phyloP scores from a whole-genome alignment of 257 asterid genomes.

The Ligustrum vulgare region DNA sequence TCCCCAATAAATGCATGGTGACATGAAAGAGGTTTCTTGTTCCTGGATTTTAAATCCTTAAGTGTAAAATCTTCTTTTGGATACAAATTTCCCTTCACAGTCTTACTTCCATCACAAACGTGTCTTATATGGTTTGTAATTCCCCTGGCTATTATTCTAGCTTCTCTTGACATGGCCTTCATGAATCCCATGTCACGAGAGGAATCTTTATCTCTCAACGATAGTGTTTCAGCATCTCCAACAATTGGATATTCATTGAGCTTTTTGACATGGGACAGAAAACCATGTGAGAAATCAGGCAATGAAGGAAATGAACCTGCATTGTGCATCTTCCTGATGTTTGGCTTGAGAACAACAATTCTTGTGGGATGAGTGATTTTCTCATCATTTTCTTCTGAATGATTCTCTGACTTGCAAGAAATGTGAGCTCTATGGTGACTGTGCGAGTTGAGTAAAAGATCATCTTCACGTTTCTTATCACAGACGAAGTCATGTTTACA shows the following conservation, averaged over 20 bases:
- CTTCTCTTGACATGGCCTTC: slow-evolving; percentile 52
- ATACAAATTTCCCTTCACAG: slow-evolving; percentile 41
- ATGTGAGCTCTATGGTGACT: slow-evolving; percentile 37
- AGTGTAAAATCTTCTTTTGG: slow-evolving; percentile 33
- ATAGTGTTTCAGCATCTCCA: slow-evolving; percentile 34
- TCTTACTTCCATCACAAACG: slow-evolving; percentile 45
- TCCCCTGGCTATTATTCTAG: slow-evolving; percentile 62
- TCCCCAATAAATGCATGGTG: slow-evolving; percentile 28
- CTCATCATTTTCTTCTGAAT: slow-evolving; percentile 35
- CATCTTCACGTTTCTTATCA: slow-evolving; percentile 67
- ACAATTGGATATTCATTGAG: slow-evolving; percentile 33
- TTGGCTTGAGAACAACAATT: slow-evolving; percentile 84
- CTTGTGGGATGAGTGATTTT: slow-evolving; percentile 58
- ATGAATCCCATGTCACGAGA: slow-evolving; percentile 35
- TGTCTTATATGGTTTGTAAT: slow-evolving; percentile 63
- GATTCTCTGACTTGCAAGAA: slow-evolving; percentile 41
- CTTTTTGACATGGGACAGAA: slow-evolving; percentile 36
- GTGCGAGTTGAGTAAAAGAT: slow-evolving; percentile 61
- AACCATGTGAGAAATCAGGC: slow-evolving; percentile 35
- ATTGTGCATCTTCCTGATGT: slow-evolving; percentile 45
- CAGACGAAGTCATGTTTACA: slow-evolving; percentile 29
- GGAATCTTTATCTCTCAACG: slow-evolving; percentile 35
- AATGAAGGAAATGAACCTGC: slow-evolving; percentile 40
- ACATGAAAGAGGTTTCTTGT: slow-evolving; percentile 40
- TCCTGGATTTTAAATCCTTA: slow-evolving; percentile 37